Conservation (phyloP, 495 filamentous ascomycete species). For the Trypethelium eluteriae region DNA sequence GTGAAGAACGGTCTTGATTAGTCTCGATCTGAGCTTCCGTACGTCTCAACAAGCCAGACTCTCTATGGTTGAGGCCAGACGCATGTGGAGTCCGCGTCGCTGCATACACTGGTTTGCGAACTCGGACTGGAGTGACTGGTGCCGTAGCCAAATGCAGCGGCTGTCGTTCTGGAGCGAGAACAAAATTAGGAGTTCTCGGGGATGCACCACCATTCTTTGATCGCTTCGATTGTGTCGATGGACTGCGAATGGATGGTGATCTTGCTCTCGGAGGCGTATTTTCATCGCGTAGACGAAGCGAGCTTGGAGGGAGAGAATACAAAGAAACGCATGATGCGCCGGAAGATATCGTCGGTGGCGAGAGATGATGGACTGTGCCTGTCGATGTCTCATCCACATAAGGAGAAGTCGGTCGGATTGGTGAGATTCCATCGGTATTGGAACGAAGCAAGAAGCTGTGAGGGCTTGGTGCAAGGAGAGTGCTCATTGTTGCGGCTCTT, state of each 20-base stretch:
- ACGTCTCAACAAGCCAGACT: not conserved
- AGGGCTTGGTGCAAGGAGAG: conserved; percentile 4
- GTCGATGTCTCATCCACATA: conserved; percentile 10
- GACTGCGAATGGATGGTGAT: not conserved
- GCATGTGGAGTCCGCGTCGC: not conserved
- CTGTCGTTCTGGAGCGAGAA: not conserved
- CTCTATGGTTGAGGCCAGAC: not conserved
- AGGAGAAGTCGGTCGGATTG: conserved; percentile 3
- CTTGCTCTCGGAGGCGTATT: conserved; percentile 13
- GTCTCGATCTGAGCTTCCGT: not conserved
- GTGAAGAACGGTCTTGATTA: not conserved
- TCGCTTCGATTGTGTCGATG: not conserved
- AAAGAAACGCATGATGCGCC: conserved; percentile 24
- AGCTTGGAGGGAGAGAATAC: conserved; percentile 14
- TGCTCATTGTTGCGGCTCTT: not conserved
- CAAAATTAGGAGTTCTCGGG: not conserved
- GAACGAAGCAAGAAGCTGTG: conserved; percentile 7
- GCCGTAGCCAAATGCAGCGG: not conserved
- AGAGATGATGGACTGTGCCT: conserved; percentile 18
- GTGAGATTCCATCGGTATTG: not conserved
- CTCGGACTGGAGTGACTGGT: not conserved
- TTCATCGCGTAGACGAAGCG: conserved; percentile 1
- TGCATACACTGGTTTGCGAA: not conserved
- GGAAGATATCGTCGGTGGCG: conserved; percentile 22
- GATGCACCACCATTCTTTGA: not conserved